phyloP scores from a whole-genome alignment of 148 eudicot genomes.

The Diospyros kaki region DNA sequence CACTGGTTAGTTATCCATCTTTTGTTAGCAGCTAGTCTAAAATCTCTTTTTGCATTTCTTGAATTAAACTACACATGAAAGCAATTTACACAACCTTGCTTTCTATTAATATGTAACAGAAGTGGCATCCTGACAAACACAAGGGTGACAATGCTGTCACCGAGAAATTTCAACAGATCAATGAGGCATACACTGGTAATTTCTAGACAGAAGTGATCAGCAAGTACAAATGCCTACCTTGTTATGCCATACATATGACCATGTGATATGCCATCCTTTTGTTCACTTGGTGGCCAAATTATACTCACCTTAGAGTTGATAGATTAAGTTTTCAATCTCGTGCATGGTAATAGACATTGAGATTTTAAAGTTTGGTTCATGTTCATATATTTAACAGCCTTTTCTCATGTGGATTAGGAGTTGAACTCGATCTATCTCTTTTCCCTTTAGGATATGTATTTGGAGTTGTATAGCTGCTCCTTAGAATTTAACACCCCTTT shows the following conservation, averaged over 20 bases:
- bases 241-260: not conserved
- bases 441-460: too few relatives aligned
- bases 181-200: slow-evolving; percentile 61
- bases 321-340: too few relatives aligned
- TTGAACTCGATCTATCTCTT: too few relatives aligned
- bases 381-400: too few relatives aligned
- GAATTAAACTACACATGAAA: slow-evolving; percentile 1
- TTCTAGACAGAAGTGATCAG: slow-evolving; percentile 5
- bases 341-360: too few relatives aligned
- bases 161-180: slow-evolving; percentile 55
- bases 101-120: slow-evolving; percentile 32
- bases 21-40: slow-evolving; percentile 3
- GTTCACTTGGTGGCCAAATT: too few relatives aligned
- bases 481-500: too few relatives aligned
- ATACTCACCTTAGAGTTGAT: too few relatives aligned
- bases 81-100: not conserved
- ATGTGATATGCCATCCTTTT: not conserved
- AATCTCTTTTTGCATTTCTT: not conserved
- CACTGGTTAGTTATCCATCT: slow-evolving; percentile 43
- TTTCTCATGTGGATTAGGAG: too few relatives aligned
- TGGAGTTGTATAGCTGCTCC: too few relatives aligned
- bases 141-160: slow-evolving; percentile 46
- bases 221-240: slow-evolving; percentile 1
- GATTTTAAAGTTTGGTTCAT: too few relatives aligned
- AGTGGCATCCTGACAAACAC: slow-evolving; percentile 78